Conservation (phyloP, 768 basidiomycete species). For the Tylopilus plumbeoviolaceoides region DNA sequence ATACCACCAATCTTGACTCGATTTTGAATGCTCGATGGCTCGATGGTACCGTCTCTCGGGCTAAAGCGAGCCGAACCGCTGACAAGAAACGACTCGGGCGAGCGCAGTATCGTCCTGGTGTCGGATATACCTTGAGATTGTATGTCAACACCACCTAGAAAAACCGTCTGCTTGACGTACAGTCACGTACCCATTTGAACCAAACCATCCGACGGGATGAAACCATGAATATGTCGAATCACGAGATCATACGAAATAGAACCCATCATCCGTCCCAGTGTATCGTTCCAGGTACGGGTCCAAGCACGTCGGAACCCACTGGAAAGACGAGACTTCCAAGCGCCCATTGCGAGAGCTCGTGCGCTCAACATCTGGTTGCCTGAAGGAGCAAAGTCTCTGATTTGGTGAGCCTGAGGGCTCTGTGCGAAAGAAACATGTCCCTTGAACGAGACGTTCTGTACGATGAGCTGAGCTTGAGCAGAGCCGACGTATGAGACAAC, state of each 20-base stretch:
- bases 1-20: constrained; percentile 45
- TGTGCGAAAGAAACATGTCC: constrained; percentile 54
- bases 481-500: constrained; percentile 48
- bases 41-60: constrained; percentile 51
- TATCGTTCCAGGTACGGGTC: constrained; percentile 66
- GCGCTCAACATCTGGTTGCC: constrained; percentile 20
- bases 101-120: constrained; percentile 38
- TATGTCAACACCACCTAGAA: not conserved
- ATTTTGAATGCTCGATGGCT: constrained; percentile 49
- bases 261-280: constrained; percentile 62
- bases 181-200: constrained; percentile 32
- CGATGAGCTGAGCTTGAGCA: constrained; percentile 49
- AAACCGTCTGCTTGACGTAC: constrained; percentile 1
- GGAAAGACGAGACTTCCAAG: constrained; percentile 61
- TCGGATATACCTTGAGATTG: constrained; percentile 18
- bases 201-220: constrained; percentile 25
- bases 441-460: constrained; percentile 49
- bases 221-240: constrained; percentile 45
- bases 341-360: constrained; percentile 46
- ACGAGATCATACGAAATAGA: constrained; percentile 49
- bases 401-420: constrained; percentile 32
- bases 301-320: constrained; percentile 61
- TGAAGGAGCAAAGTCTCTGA: constrained; percentile 12
- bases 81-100: constrained; percentile 44
- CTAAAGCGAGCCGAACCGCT: constrained; percentile 51